Evolutionary conservation across 805 yeast genomes (phyloP).

Genomic region (Lachancea quebecensis): DNA sequence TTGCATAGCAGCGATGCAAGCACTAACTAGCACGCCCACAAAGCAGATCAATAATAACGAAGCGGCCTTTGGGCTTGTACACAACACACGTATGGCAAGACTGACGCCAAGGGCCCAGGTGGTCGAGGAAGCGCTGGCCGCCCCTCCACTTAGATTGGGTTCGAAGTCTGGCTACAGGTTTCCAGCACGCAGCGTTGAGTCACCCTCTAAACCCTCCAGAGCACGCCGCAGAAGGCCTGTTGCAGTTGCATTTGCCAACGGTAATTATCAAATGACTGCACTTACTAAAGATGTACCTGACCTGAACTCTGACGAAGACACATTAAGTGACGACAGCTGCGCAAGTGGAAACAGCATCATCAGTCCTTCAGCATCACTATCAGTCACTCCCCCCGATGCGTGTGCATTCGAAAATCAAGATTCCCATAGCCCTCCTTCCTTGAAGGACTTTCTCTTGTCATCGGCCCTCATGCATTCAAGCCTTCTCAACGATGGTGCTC

Average conservation of each 20-base stretch:
- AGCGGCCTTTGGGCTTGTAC: neutral
- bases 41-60: neutral
- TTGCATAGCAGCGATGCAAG: neutral
- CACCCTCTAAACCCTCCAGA: conserved; percentile 7
- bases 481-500: conserved; percentile 1
- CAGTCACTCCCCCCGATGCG: neutral
- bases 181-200: conserved; percentile 1
- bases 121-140: neutral
- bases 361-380: neutral
- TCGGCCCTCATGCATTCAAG: conserved; percentile 1
- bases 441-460: conserved; percentile 2
- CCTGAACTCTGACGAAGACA: conserved; percentile 4
- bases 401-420: neutral
- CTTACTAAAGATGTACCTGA: neutral
- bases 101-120: conserved; percentile 6
- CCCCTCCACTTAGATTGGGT: conserved; percentile 4
- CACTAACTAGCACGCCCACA: neutral
- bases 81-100: neutral
- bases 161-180: neutral
- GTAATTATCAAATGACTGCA: no score
- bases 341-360: neutral
- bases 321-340: conserved; percentile 6
- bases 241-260: neutral
- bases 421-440: neutral
- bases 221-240: neutral